Base-by-base conservation (phyloP, 2,329 filamentous ascomycete species). In the Xylariomycetidae sp. region DNA sequence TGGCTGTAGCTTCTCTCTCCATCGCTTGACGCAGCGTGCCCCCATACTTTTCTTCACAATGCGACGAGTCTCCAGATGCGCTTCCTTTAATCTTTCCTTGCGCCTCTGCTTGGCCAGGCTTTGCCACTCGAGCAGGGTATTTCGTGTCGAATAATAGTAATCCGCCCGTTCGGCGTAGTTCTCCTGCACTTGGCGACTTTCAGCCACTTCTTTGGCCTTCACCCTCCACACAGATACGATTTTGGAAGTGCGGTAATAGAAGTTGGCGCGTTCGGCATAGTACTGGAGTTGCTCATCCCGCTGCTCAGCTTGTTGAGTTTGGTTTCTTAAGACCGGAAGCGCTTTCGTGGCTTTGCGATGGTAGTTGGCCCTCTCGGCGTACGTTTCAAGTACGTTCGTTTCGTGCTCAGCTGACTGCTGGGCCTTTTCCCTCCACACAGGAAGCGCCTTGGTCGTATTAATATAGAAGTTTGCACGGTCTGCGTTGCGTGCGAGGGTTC, bases 41-140 rank as follows among this genome's bases (percentile, higher is more conserved):
- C 54, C 54, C 52, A 57, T 55, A 4, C 46, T 47, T 36, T 46
- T 56, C 43, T 57, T 58, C 16, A 58, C 53, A 32, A 47, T 40
- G 10, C 54, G 54, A 15, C 54, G 54, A 12, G 52, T 52, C 38
- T 56, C 54, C 24, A 56, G 30, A 38, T 58, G 47, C 6, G 54
- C 52, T 18, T 57, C 51, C 31, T 43, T 54, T 10, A 58, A 37
- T 25, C 43, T 51, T 22, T 49, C 38, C 36, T 53, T 58, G n/a
- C 53, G 53, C 29, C 34, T 52, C 37, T 51, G 31, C 29, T 53
- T 54, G 3, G 54, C 41, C 15, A 32, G 23, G 2, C 46, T 32
- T 25, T 43, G 42, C 54, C 54, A 58, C 8, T 38, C 25, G 12
- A 42, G 14, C 10, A 57, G 20, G 1, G 49, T 46, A 12, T 41